Conservation (phyloP, 2,329 filamentous ascomycete species). For the Didymella lethalis region DNA sequence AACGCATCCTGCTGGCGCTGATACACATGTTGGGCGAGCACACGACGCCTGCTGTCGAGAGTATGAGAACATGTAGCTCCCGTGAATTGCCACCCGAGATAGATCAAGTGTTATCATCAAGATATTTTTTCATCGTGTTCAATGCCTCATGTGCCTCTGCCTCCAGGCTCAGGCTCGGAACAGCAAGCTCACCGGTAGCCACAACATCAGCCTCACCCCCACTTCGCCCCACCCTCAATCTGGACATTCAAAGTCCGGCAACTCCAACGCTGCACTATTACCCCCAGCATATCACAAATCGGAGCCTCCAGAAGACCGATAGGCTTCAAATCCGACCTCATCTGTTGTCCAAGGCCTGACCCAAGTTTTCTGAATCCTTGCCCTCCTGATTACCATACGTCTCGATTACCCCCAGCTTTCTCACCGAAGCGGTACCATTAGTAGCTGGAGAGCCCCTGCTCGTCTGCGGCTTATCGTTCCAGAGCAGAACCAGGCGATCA, state of each 20-base stretch:
- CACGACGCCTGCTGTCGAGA: neutral
- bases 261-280: constrained; percentile 18
- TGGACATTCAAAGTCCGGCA: constrained; percentile 14
- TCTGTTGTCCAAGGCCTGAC: neutral
- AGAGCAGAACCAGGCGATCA: neutral
- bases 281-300: constrained; percentile 14
- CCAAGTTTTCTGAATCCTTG: neutral
- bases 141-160: neutral
- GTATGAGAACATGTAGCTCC: neutral
- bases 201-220: constrained; percentile 12
- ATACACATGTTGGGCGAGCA: neutral
- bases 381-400: neutral
- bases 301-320: neutral
- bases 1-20: neutral
- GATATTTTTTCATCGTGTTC: neutral
- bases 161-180: neutral
- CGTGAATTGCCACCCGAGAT: no score
- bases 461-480: constrained; percentile 3
- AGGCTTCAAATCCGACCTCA: neutral
- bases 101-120: neutral
- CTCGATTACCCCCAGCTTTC: constrained; percentile 5
- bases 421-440: neutral
- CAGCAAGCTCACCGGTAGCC: neutral
- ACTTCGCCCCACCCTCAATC: constrained; percentile 9
- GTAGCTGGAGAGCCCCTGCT: neutral